phyloP scores from a whole-genome alignment of 441 rosid species.

The Brassica hybrid region DNA sequence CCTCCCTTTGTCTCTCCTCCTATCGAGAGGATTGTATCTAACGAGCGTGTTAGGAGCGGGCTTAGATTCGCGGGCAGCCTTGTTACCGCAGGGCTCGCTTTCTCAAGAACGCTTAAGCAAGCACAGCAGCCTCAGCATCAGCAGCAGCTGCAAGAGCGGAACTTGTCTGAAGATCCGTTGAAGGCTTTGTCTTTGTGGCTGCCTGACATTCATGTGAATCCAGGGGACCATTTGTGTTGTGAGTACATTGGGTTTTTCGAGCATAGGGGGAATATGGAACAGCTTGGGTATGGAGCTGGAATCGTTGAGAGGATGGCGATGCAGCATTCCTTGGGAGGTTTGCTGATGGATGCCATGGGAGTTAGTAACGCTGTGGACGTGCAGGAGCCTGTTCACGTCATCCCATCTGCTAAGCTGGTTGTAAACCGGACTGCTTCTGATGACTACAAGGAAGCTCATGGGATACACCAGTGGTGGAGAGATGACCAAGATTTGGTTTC shows the following conservation, averaged over 20 bases:
- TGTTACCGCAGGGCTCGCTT: conserved; percentile 82
- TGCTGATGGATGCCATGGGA: conserved; percentile 69
- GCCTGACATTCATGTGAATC: conserved; percentile 72
- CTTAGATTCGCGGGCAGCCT: conserved; percentile 75
- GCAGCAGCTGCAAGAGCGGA: conserved; percentile 33
- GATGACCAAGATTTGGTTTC: conserved; percentile 68
- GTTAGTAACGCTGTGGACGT: conserved; percentile 54
- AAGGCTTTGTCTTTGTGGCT: conserved; percentile 63
- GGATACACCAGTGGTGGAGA: conserved; percentile 97
- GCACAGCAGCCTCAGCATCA: conserved; percentile 35
- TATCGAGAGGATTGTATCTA: conserved; percentile 65
- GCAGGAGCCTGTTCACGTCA: conserved; percentile 78
- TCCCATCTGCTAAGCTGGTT: conserved; percentile 75
- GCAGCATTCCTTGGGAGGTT: conserved; percentile 73
- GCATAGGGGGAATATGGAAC: conserved; percentile 87
- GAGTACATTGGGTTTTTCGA: conserved; percentile 91
- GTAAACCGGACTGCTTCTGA: conserved; percentile 51
- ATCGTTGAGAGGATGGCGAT: conserved; percentile 73
- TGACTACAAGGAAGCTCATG: conserved; percentile 85
- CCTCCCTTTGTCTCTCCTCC: conserved; percentile 89
- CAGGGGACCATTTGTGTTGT: conserved; percentile 70
- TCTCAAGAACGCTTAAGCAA: conserved; percentile 59
- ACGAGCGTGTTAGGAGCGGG: conserved; percentile 66
- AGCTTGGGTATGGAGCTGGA: conserved; percentile 71
- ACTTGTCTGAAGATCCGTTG: conserved; percentile 54